phyloP scores from a whole-genome alignment of 1,139 yeast species.

The Pichia sp. region DNA sequence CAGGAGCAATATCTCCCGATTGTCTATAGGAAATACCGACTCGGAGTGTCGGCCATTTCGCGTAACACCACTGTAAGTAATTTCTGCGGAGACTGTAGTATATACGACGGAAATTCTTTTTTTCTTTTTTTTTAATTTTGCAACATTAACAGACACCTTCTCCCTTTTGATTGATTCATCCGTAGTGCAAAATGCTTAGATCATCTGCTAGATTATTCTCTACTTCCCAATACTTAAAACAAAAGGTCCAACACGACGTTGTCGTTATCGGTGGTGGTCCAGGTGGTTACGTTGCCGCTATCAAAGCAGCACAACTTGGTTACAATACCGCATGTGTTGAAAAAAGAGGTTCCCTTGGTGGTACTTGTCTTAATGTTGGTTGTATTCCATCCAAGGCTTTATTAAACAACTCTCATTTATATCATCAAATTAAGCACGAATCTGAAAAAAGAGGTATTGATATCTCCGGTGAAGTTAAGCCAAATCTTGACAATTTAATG shows the following conservation, averaged over 20 bases:
- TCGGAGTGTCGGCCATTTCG: too few species aligned
- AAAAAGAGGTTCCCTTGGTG: conserved; percentile 93
- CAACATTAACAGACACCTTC: too few species aligned
- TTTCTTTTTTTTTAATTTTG: too few species aligned
- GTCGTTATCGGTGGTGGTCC: conserved; percentile 99
- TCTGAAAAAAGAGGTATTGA: conserved; percentile 86
- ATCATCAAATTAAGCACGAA: conserved; percentile 84
- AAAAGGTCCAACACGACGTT: conserved; percentile 65
- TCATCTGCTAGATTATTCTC: conserved; percentile 24
- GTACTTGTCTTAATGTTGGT: conserved; percentile 97
- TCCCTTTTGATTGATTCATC: background rate
- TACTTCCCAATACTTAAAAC: conserved; percentile 21
- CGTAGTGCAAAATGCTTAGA: conserved; percentile 20
- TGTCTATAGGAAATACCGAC: too few species aligned
- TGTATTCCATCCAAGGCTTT: conserved; percentile 98
- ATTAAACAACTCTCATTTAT: conserved; percentile 88
- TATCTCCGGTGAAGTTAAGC: conserved; percentile 59
- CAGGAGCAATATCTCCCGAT: too few species aligned
- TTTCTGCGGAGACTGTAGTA: too few species aligned
- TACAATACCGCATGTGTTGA: conserved; percentile 93
- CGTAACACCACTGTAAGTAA: too few species aligned
- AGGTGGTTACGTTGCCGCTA: conserved; percentile 98
- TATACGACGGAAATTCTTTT: too few species aligned
- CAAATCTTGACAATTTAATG: conserved; percentile 76
- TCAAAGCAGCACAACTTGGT: conserved; percentile 96